Evolutionary conservation across 192 early-diverging fungal genomes (phyloP).

Genomic region (Coemansia sp.): DNA sequence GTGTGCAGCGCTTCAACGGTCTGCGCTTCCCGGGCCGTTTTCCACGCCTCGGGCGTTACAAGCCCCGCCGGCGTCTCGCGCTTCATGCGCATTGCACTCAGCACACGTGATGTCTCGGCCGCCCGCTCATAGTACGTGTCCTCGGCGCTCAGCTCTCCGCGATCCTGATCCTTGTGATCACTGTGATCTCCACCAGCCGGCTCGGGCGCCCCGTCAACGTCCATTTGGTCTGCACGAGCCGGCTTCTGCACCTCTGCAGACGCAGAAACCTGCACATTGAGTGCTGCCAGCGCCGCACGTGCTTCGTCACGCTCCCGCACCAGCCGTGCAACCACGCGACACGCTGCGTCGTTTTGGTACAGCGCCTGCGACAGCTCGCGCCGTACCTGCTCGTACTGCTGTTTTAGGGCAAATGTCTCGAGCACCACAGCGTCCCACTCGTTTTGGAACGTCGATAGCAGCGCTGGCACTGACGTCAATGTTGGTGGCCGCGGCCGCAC

Average conservation of each 20-base stretch:
- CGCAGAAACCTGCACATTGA: constrained; percentile 22
- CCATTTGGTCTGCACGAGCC: constrained; percentile 10
- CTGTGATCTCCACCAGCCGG: background rate
- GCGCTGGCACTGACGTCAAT: constrained; percentile 86
- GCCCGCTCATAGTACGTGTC: constrained; percentile 35
- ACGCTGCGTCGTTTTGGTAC: constrained; percentile 95
- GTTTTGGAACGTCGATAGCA: constrained; percentile 86
- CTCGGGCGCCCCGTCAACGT: constrained; percentile 18
- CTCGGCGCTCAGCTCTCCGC: constrained; percentile 10
- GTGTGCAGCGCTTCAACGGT: constrained; percentile 66
- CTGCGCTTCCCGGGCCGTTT: constrained; percentile 54
- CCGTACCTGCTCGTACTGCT: constrained; percentile 85
- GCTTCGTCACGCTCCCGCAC: constrained; percentile 90
- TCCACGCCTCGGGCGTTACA: constrained; percentile 66
- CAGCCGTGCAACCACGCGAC: constrained; percentile 89
- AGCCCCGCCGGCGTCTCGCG: constrained; percentile 78
- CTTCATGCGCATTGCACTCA: constrained; percentile 72
- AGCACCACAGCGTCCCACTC: constrained; percentile 97
- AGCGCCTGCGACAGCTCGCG: constrained; percentile 92
- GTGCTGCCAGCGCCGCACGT: constrained; percentile 55
- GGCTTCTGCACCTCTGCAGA: background rate
- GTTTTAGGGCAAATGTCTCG: constrained; percentile 89
- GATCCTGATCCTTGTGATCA: background rate
- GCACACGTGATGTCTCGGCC: constrained; percentile 51
- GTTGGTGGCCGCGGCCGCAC: constrained; percentile 87